These are phyloP conservation scores for Capsicum rhomboideum DNA, from an alignment of 257 asterid genomes.

Conservation along the genomic window DNA sequence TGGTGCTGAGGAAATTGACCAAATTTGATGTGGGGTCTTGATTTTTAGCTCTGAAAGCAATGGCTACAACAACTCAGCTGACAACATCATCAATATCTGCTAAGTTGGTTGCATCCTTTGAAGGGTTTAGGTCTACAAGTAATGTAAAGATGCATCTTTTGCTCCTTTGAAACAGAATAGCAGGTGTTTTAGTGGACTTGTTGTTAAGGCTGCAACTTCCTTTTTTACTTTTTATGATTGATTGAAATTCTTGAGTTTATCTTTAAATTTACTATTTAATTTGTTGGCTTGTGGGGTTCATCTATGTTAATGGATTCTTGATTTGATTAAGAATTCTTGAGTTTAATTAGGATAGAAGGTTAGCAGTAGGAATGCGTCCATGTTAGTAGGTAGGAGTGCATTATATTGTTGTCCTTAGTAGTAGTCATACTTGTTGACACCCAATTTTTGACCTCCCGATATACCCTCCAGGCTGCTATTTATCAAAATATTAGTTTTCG, in stretches of 20 bases:
- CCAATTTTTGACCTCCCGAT: too few relatives aligned
- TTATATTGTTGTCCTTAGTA: too few relatives aligned
- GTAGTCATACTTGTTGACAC: too few relatives aligned
- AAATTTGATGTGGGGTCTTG: neutral
- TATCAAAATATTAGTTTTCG: too few relatives aligned
- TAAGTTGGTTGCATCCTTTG: conserved; percentile 61
- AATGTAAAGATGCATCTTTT: conserved; percentile 15
- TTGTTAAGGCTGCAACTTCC: conserved; percentile 79
- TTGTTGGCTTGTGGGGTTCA: neutral
- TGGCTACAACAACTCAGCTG: conserved; percentile 77
- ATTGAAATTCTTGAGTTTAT: neutral
- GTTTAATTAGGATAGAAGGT: too few relatives aligned
- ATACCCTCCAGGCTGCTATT: too few relatives aligned
- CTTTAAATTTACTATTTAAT: neutral
- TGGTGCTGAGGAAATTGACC: neutral
- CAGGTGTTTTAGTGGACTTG: conserved; percentile 48
- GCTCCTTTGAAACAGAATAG: conserved; percentile 26
- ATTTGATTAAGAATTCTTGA: neutral
- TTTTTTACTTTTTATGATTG: too few relatives aligned
- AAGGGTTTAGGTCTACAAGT: conserved; percentile 53
- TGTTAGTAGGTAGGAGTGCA: too few relatives aligned
- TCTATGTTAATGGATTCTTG: neutral
- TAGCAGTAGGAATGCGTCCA: too few relatives aligned
- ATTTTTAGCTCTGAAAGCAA: conserved; percentile 20
- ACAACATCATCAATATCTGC: conserved; percentile 64